Evolutionary conservation across 257 asterid species (phyloP), one percentile per base, ranked within the genome.

Genomic region (Solanum piurae): DNA sequence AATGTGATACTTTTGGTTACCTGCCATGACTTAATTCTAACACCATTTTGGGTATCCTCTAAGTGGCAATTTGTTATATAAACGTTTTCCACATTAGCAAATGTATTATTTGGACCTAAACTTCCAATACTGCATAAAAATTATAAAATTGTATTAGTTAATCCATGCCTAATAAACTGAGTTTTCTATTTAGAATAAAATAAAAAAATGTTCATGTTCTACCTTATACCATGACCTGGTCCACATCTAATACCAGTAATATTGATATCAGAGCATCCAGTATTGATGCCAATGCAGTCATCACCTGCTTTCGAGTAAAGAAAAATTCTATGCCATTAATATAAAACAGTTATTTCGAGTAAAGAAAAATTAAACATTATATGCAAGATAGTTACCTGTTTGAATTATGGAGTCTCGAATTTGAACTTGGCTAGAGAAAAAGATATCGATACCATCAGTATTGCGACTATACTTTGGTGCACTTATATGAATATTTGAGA

Each of bases 211-310:
- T 21, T 34, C 29, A 73, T 73, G 14, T 85, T n/a, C 14, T 77
- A 89, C 91, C 89, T 89, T 84, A 89, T 87, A 25, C 89, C 89
- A 64, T 83, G 89, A 8, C 88, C 88, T 7, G 91, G 91, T 83
- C 89, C 91, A 38, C 89, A 87, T 36, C 84, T n/a, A 86, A 87
- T 71, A 27, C 86, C 83, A 34, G 86, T 20, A 42, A 89, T 68
- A 55, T 42, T 12, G 14, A 87, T 66, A 52, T 44, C 74, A 42
- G 68, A 46, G 42, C 86, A 23, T 29, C 89, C 88, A 27, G 13
- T 62, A 71, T 86, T 86, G 40, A 89, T 58, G 18, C 89, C 88
- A 18, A 84, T 66, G 83, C 88, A 89, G 37, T 87, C 91, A 87
- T 87, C 91, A 46, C 88, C 89, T 89, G 55, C 5, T 46, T 80